Conservation (phyloP, 2,329 filamentous ascomycete genomes). For the Colletotrichum sp. region DNA sequence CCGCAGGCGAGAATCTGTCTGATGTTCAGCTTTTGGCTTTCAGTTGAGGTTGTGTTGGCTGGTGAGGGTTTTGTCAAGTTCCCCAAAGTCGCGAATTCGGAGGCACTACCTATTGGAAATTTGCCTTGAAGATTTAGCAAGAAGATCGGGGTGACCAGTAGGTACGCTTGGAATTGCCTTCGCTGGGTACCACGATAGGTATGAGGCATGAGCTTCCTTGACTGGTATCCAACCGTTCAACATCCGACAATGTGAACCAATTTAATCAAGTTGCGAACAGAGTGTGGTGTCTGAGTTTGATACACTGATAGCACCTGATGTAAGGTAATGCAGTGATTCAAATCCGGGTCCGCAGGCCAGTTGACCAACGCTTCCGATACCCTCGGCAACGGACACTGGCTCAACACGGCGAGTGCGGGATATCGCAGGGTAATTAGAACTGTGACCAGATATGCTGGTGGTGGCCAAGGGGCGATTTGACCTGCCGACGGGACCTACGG, state of each 20-base stretch:
- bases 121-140: not conserved
- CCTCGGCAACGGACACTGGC: no score
- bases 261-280: no score
- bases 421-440: not conserved
- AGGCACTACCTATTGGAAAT: not conserved
- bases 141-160: not conserved
- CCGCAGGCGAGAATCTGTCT: not conserved
- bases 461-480: no score
- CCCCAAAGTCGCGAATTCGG: not conserved
- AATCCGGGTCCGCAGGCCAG: no score
- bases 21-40: not conserved
- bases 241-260: no score
- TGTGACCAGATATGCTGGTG: no score
- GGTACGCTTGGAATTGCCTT: not conserved
- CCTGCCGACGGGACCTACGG: no score
- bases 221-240: no score
- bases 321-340: no score
- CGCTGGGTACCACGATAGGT: accelerated
- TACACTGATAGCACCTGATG: no score
- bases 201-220: no score
- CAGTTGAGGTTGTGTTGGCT: not conserved
- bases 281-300: no score
- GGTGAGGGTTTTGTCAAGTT: not conserved
- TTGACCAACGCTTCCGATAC: not conserved
- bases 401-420: not conserved